Percentiles rank a stretch among this genome's conserved stretches.
Evolutionary conservation across 805 yeast species (phyloP).

Genomic region (Pichia exigua): DNA sequence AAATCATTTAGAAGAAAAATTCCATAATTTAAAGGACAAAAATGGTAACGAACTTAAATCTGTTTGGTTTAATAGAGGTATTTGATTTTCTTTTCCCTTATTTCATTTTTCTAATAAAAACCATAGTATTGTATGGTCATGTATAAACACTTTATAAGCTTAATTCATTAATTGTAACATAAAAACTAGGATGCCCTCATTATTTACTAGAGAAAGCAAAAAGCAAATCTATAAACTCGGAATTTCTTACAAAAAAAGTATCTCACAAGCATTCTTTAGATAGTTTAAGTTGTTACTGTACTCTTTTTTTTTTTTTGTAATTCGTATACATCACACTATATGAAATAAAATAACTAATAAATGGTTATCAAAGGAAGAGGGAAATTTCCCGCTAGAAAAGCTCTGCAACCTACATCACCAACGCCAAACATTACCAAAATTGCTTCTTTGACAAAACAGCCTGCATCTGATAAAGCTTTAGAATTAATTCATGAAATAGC

Average conservation of each 20-base stretch:
- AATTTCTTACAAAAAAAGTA: too few relatives aligned
- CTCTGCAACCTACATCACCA: slow-evolving; percentile 25
- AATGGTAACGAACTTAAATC: slow-evolving; percentile 48
- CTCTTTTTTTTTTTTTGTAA: too few relatives aligned
- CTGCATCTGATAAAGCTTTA: slow-evolving; percentile 41
- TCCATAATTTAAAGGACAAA: slow-evolving; percentile 52
- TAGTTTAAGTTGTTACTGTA: too few relatives aligned
- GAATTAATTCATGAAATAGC: slow-evolving; percentile 64
- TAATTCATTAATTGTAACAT: background rate
- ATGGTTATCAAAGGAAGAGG: slow-evolving; percentile 25
- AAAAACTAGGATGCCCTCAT: too few relatives aligned
- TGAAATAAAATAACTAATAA: background rate
- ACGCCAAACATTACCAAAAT: slow-evolving; percentile 25
- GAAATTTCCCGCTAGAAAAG: slow-evolving; percentile 4
- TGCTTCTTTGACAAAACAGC: slow-evolving; percentile 42
- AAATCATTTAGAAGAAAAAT: slow-evolving; percentile 52
- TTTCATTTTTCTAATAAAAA: background rate
- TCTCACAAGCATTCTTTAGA: too few relatives aligned
- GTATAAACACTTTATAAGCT: background rate
- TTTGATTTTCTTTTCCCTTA: slow-evolving; percentile 32
- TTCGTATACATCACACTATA: background rate
- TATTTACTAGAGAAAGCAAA: too few relatives aligned
- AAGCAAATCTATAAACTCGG: too few relatives aligned
- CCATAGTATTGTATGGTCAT: background rate
- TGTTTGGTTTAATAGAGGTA: slow-evolving; percentile 91